Percentiles rank a stretch among this genome's conserved stretches.
Conservation (phyloP, 768 basidiomycete species). For the Arthromyces matolae region DNA sequence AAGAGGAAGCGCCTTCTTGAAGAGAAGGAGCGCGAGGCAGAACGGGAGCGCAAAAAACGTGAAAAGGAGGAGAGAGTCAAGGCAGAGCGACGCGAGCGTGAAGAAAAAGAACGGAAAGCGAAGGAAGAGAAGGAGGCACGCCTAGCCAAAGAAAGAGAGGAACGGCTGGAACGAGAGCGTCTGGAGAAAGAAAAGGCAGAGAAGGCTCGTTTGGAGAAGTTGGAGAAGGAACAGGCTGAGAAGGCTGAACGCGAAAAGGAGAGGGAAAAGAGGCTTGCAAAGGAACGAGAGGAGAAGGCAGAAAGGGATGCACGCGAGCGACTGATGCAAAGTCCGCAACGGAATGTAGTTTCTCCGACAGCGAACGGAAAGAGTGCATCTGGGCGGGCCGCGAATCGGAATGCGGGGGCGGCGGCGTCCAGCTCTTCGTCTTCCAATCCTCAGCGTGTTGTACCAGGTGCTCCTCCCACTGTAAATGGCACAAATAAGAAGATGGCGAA, state of each 20-base stretch:
- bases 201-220: conserved; percentile 28
- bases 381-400: conserved; percentile 44
- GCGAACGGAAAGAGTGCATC: conserved; percentile 35
- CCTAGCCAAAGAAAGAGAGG: conserved; percentile 61
- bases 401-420: conserved; percentile 39
- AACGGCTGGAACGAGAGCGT: conserved; percentile 45
- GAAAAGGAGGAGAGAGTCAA: conserved; percentile 70
- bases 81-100: conserved; percentile 72
- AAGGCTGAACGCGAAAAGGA: conserved; percentile 34
- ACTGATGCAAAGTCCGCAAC: conserved; percentile 47
- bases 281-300: conserved; percentile 27
- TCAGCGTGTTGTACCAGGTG: conserved; percentile 22
- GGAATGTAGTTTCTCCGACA: conserved; percentile 36
- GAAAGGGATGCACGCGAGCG: conserved; percentile 29
- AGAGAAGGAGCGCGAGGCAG: conserved; percentile 76
- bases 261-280: conserved; percentile 28
- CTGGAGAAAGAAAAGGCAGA: conserved; percentile 39
- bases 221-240: conserved; percentile 38
- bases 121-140: conserved; percentile 67
- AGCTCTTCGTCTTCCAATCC: conserved; percentile 35
- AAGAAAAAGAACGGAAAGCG: conserved; percentile 58
- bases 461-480: conserved; percentile 41
- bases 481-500: conserved; percentile 59
- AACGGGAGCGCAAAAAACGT: conserved; percentile 69
- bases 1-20: conserved; percentile 68